A percentile compares a stretch with the other conserved stretches of the same genome.
Conservation (phyloP, 129 eudicot genomes). For the Gnaphalium uliginosum region DNA sequence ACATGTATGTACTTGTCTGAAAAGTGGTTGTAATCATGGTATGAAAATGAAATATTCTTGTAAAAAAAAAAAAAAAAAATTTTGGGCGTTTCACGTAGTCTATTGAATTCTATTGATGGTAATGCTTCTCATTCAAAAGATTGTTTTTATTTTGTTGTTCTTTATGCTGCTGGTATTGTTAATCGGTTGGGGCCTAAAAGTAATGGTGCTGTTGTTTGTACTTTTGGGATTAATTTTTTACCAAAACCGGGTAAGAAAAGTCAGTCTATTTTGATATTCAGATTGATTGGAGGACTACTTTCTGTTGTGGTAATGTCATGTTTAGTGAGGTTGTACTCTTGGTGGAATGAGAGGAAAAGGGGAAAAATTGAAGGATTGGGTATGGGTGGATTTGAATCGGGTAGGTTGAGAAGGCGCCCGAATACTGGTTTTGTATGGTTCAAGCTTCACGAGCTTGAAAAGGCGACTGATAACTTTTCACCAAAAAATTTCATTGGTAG, state of each 20-base stretch:
- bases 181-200: constrained; percentile 71
- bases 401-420: constrained; percentile 63
- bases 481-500: constrained; percentile 64
- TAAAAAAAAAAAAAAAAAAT: too few relatives aligned
- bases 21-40: too few relatives aligned
- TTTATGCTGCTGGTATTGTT: constrained; percentile 85
- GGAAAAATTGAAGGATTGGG: constrained; percentile 26
- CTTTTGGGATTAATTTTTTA: constrained; percentile 41
- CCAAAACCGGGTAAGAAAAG: constrained; percentile 28
- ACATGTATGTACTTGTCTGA: too few relatives aligned
- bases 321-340: constrained; percentile 53
- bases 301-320: constrained; percentile 40
- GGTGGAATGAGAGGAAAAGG: constrained; percentile 56
- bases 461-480: constrained; percentile 71
- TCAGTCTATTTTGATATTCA: constrained; percentile 38
- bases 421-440: constrained; percentile 73
- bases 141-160: constrained; percentile 67
- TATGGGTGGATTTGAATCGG: constrained; percentile 49
- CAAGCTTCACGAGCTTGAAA: constrained; percentile 63
- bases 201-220: constrained; percentile 51
- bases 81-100: too few relatives aligned
- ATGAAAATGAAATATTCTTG: too few relatives aligned
- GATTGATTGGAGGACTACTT: constrained; percentile 60
- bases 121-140: constrained; percentile 57
- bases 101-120: constrained; percentile 60